phyloP scores from a whole-genome alignment of 352 stramenopile genomes.

The Globisporangium cederbergense region DNA sequence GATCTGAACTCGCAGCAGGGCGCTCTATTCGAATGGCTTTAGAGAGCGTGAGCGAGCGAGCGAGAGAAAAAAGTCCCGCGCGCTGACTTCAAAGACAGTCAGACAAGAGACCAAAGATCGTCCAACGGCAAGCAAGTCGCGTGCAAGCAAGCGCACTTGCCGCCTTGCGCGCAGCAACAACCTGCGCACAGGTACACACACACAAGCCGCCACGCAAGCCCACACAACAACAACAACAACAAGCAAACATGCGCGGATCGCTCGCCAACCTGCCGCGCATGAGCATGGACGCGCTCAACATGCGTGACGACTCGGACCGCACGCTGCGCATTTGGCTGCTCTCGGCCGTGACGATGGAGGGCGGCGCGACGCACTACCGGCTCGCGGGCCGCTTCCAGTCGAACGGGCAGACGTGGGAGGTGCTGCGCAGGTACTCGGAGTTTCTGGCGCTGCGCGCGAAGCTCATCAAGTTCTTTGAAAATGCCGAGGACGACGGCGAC shows the following conservation, averaged over 20 bases:
- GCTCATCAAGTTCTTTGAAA: constrained; percentile 76
- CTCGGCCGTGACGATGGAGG: constrained; percentile 37
- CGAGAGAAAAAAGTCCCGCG: neutral
- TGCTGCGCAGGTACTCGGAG: constrained; percentile 83
- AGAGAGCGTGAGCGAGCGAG: neutral
- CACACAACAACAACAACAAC: neutral
- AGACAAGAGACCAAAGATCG: neutral
- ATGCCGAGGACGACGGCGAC: constrained; percentile 53
- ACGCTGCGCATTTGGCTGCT: constrained; percentile 71
- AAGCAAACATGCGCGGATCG: constrained; percentile 31
- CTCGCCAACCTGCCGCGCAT: constrained; percentile 30
- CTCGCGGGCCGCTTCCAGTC: constrained; percentile 63
- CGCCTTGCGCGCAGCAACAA: neutral
- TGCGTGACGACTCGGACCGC: constrained; percentile 33
- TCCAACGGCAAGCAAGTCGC: neutral
- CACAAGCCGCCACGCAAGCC: neutral
- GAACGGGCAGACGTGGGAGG: constrained; percentile 71
- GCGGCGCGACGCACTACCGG: constrained; percentile 64
- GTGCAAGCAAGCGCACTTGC: neutral
- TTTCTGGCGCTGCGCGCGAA: constrained; percentile 73
- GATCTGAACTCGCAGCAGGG: neutral
- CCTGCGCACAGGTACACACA: constrained; percentile 9
- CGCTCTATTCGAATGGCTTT: constrained; percentile 6
- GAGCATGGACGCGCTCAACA: constrained; percentile 59
- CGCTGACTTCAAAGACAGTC: neutral